A percentile compares a stretch with the other conserved stretches of the same genome.
phyloP scores from a whole-genome alignment of 169 alveolate species.

The Besnoitia besnoiti region DNA sequence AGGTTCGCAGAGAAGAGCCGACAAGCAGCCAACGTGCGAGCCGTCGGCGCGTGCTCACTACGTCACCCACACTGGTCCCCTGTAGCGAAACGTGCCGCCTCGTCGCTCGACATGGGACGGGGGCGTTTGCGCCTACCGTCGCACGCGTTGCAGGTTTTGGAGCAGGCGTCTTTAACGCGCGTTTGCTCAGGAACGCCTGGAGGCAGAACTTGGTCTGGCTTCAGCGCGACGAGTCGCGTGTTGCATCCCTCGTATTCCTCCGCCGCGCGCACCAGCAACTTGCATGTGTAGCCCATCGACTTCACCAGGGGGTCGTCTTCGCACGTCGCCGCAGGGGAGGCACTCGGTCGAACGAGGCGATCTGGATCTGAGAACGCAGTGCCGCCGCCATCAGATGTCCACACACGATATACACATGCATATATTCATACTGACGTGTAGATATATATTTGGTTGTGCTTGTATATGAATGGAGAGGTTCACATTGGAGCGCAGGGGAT shows the following conservation, averaged over 20 bases:
- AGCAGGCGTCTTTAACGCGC: conserved; percentile 78
- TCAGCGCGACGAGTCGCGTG: conserved; percentile 69
- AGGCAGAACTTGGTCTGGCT: conserved; percentile 66
- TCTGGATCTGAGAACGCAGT: background rate
- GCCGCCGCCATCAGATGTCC: background rate
- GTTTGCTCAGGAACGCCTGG: conserved; percentile 74
- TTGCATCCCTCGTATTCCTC: conserved; percentile 73
- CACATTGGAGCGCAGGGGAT: too few relatives aligned
- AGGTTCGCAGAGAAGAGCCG: too few relatives aligned
- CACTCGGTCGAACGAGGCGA: background rate
- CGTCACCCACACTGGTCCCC: too few relatives aligned
- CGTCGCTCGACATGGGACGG: too few relatives aligned
- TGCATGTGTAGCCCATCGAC: conserved; percentile 77
- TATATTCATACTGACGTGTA: background rate
- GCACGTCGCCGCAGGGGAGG: conserved; percentile 50
- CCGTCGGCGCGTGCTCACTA: too few relatives aligned
- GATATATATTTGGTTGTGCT: background rate
- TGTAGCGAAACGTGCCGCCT: too few relatives aligned
- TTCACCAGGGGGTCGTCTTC: conserved; percentile 75
- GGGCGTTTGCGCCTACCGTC: conserved; percentile 54
- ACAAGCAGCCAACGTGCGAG: too few relatives aligned
- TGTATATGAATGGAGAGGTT: too few relatives aligned
- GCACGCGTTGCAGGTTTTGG: conserved; percentile 76
- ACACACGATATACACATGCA: background rate
- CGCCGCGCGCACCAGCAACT: conserved; percentile 68